A percentile compares a stretch with the other conserved stretches of the same genome.
Evolutionary conservation across 805 yeast species (phyloP).

Genomic region (Zygoascus tannicola): DNA sequence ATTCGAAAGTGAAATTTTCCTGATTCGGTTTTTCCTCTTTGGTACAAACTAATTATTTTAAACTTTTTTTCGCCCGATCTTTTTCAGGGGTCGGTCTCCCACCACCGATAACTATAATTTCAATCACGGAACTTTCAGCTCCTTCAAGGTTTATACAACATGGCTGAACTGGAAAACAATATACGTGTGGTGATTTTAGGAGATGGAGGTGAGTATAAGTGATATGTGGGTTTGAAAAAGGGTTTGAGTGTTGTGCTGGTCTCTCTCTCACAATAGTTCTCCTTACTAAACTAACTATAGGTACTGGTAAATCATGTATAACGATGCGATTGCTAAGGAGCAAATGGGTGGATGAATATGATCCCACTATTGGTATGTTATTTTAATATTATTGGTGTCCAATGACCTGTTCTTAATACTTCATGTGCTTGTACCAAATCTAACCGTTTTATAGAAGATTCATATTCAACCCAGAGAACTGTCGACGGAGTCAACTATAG

Average conservation of each 20-base stretch:
- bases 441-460: constrained; percentile 18
- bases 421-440: background rate
- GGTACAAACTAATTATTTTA: too few species aligned
- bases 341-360: constrained; percentile 30
- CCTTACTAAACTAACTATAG: constrained; percentile 8
- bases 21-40: too few species aligned
- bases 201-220: constrained; percentile 24
- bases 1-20: too few species aligned
- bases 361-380: constrained; percentile 26
- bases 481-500: constrained; percentile 40
- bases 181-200: constrained; percentile 26
- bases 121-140: too few species aligned
- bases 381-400: background rate
- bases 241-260: background rate
- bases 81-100: too few species aligned
- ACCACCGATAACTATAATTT: too few species aligned
- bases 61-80: too few species aligned
- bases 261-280: too few species aligned
- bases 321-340: constrained; percentile 27
- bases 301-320: constrained; percentile 25
- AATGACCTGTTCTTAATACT: too few species aligned
- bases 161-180: constrained; percentile 28
- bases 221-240: too few species aligned
- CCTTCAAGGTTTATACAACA: too few species aligned
- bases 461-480: constrained; percentile 24